Evolutionary conservation across 306 rosid genomes (phyloP).

Genomic region (Morella rubra): DNA sequence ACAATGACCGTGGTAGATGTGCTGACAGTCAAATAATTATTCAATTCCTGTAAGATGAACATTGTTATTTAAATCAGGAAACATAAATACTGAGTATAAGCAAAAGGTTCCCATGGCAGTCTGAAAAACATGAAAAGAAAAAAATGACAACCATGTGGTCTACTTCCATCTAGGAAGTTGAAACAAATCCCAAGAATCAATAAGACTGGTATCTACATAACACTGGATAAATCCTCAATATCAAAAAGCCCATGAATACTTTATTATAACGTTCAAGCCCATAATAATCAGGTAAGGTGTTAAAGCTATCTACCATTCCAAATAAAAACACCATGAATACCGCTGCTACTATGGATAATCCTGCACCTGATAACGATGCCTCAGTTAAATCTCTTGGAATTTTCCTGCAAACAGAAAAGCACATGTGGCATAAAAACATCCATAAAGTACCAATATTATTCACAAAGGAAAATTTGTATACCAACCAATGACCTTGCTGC

Average conservation of each 20-base stretch:
- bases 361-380: constrained; percentile 94
- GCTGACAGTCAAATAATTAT: constrained; percentile 72
- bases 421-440: constrained; percentile 12
- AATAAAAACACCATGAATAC: constrained; percentile 80
- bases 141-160: neutral
- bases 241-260: neutral
- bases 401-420: constrained; percentile 59
- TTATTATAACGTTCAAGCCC: constrained; percentile 3
- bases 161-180: neutral
- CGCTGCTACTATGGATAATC: constrained; percentile 87
- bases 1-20: constrained; percentile 90
- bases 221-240: neutral
- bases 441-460: constrained; percentile 11
- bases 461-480: neutral
- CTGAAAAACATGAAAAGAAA: neutral
- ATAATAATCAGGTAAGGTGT: constrained; percentile 9
- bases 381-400: constrained; percentile 98
- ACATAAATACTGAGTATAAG: neutral
- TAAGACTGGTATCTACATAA: neutral
- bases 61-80: constrained; percentile 3
- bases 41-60: constrained; percentile 69
- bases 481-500: neutral
- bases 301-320: constrained; percentile 78
- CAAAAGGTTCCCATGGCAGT: neutral
- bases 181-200: neutral